Evolutionary conservation across 1,139 yeast genomes (phyloP), one percentile per base, ranked within the genome.

Genomic region (Yamadazyma epiphylla): DNA sequence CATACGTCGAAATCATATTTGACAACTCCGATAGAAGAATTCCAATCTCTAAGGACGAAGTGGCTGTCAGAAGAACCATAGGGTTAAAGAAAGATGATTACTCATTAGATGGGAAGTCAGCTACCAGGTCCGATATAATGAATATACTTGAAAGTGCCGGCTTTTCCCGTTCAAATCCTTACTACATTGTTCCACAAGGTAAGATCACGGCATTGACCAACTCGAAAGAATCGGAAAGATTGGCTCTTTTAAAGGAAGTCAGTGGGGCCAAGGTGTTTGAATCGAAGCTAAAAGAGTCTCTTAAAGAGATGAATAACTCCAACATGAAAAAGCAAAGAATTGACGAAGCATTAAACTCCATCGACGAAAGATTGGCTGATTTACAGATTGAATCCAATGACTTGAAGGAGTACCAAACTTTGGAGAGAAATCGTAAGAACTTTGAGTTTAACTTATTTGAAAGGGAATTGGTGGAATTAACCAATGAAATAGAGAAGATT

Each of bases 141-240:
- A 83, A 85, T 42, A 59, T 87, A 40, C 65, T 94, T 25, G 97
- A 91, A 53, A 80, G 87, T 48, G 95, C 96, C 0, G 98, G 98
- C 0, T 88, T 91, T 49, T 84, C 95, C 2, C 71, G 86, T 37
- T 80, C 89, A 3, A 89, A 88, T 42, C 96, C 97, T 0, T 91
- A 89, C 56, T 91, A 91, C 55, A 89, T 91, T 46, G 98, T 91
- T 3, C 98, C 98, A 1, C 99, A 91, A 55, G 99, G 99, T 11
- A 71, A 86, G 45, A 86, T 88, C 46, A 80, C 89, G 0, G 71
- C 83, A 2, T 66, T 91, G 37, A 91, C 98, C 0, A 88, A 88
- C 51, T 91, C 96, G 1, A 83, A 84, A 45, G 96, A 88, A 52
- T 53, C 74, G 3, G 96, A 89, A 49, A 70, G 97, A 37, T 64